Evolutionary conservation across 108 stramenopile genomes (phyloP), one percentile per base, ranked within the genome.

Genomic region (Stephanodiscus triporus): DNA sequence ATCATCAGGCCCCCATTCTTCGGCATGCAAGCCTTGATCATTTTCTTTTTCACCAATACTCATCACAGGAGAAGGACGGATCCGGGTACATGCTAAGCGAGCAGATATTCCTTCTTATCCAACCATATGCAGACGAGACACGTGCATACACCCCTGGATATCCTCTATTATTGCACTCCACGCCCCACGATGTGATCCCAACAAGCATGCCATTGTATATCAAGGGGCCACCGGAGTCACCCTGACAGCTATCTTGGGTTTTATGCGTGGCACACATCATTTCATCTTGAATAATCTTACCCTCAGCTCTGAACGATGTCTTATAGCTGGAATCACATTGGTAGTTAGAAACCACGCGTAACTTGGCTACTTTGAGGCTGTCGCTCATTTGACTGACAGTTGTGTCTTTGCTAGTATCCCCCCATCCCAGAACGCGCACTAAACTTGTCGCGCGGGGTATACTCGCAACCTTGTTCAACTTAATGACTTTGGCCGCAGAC

Each of bases 181-280:
- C 71, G 10, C 73, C 73, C 67, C 67, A 75, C 4, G 57, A 59
- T 4, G 69, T 68, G 26, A 75, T 8, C 0, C 73, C 73, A 0
- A 75, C 73, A 38, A 51, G 67, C 23, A 58, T 58, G 30, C 73
- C 79, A 23, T 80, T 20, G 37, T 72, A 22, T n/a, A 86, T 23
- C 10, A 86, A 49, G 0, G 85, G 83, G 0, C 86, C 86, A 36
- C 73, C 73, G 3, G 68, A 69, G 27, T 75, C 73, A 0, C 73
- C 73, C 30, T 68, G 68, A 59, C 73, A 75, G 2, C 56, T 37
- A 48, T 75, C 73, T 27, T 30, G 20, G 23, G 13, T 27, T 1
- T 10, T 40, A 48, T 57, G 27, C 54, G 3, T 20, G 7, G 65
- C 73, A 29, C 73, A 74, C 26, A 74, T 51, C 73, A 74, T 74